These are phyloP conservation scores for Hypomontagnella monticulosa DNA, from an alignment of 495 filamentous ascomycete species.

Conservation along the genomic window DNA sequence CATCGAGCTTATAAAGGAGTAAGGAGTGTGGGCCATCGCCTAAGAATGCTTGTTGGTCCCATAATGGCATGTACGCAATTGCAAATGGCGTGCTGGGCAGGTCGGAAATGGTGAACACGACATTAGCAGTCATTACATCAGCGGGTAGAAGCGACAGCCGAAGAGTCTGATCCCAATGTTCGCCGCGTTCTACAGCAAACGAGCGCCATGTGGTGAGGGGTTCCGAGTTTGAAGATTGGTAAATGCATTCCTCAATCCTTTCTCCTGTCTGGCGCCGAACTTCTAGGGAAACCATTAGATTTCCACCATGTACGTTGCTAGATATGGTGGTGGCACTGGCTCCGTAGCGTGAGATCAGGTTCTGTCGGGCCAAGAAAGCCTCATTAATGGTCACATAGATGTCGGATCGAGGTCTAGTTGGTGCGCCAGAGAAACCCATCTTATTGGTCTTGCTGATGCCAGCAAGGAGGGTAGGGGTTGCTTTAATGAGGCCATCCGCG, in stretches of 20 bases:
- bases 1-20: constrained; percentile 88
- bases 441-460: constrained; percentile 80
- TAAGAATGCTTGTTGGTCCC: constrained; percentile 91
- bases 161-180: constrained; percentile 87
- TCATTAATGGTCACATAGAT: constrained; percentile 90
- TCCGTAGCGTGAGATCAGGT: constrained; percentile 80
- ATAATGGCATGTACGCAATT: constrained; percentile 90
- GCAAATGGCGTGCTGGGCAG: constrained; percentile 87
- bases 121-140: constrained; percentile 83
- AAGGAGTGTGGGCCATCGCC: constrained; percentile 85
- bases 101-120: constrained; percentile 89
- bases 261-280: constrained; percentile 81
- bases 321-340: constrained; percentile 77
- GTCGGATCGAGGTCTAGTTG: constrained; percentile 85
- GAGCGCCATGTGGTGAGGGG: constrained; percentile 87
- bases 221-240: constrained; percentile 78
- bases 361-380: constrained; percentile 77
- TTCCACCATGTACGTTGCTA: constrained; percentile 67
- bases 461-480: constrained; percentile 88
- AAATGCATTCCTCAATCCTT: constrained; percentile 86
- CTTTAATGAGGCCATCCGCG: constrained; percentile 78
- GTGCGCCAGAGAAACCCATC: constrained; percentile 95
- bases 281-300: constrained; percentile 89
- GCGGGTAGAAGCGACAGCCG: constrained; percentile 80
- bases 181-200: constrained; percentile 77